Base-by-base conservation (phyloP, 768 basidiomycete genomes). In the Auriculariales sp. region DNA sequence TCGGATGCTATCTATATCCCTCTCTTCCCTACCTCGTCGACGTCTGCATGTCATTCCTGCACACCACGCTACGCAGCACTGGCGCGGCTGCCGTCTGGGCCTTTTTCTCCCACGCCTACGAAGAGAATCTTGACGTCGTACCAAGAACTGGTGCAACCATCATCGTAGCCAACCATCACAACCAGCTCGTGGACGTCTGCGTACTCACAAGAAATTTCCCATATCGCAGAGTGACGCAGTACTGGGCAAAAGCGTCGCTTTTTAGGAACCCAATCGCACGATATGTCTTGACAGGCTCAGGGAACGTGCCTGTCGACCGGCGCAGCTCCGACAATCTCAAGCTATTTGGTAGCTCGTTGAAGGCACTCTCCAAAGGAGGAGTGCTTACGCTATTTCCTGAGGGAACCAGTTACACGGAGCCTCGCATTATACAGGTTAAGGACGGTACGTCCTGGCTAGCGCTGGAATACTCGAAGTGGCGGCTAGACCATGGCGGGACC, bases 391-490 rank as follows among this genome's bases (percentile, higher is more conserved):
- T 35, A 2, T 34, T 15, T 49, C 59, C 58, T 2, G 57, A 59
- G 36, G 64, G 61, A 11, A 66, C 67, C 2, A 64, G 62, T 22
- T 67, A 71, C 53, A 71, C 69, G 17, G 66, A 68, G 28, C 68
- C 70, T 10, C 60, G 64, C 32, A 60, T 72, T 49, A 60, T 68
- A 39, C 60, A 65, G 4, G 59, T 72, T 52, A 73, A 73, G 52
- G 93, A 98, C 57, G 94, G 94, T 27, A 86, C 88, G 29, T 80
- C 92, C 10, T 97, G 92, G 92, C 83, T 90, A 46, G 87, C 92
- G 3, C 71, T 97, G 55, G 95, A 98, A 66, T 98, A 92, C 63
- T 72, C 78, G 9, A 83, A 84, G 57, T 92, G 88, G 78, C 70
- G 77, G 31, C 67, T 66, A 53, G 77, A 79, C 50, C 69, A 79